These are phyloP conservation scores for Brassica hybrid DNA, from an alignment of 441 rosid species.

Conservation along the genomic window DNA sequence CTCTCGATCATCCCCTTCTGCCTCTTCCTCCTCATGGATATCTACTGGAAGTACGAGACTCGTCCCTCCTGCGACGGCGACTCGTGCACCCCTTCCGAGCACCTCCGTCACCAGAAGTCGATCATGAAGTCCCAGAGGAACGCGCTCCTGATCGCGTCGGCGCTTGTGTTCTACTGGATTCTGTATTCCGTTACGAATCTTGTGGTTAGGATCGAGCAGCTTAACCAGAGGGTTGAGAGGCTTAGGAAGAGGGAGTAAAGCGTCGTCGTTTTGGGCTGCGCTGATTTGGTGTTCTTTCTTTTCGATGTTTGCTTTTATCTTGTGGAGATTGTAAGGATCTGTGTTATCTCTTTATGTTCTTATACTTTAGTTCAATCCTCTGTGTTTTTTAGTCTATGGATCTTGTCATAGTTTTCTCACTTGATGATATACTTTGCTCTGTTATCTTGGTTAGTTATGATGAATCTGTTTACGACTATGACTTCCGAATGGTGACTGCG, in stretches of 20 bases:
- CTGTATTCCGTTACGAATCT: conserved; percentile 76
- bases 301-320: neutral
- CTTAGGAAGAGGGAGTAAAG: conserved; percentile 54
- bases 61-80: conserved; percentile 74
- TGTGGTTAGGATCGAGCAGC: conserved; percentile 80
- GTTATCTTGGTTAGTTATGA: neutral
- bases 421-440: neutral
- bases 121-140: conserved; percentile 95
- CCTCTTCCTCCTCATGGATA: conserved; percentile 86
- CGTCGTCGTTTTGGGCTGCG: neutral
- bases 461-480: neutral
- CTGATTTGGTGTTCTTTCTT: neutral
- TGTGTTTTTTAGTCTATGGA: neutral
- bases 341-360: neutral
- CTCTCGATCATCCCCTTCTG: conserved; percentile 87
- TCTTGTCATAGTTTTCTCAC: neutral
- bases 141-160: conserved; percentile 78
- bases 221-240: conserved; percentile 83
- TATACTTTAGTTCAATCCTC: no score
- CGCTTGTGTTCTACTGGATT: conserved; percentile 88
- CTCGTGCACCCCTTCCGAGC: conserved; percentile 77
- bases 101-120: conserved; percentile 92
- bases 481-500: no score
- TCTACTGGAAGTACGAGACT: conserved; percentile 95
- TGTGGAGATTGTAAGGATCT: conserved; percentile 6